Evolutionary conservation across 2,329 filamentous ascomycete species (phyloP), one percentile per base, ranked within the genome.

Genomic region (Bipolaris bicolor): DNA sequence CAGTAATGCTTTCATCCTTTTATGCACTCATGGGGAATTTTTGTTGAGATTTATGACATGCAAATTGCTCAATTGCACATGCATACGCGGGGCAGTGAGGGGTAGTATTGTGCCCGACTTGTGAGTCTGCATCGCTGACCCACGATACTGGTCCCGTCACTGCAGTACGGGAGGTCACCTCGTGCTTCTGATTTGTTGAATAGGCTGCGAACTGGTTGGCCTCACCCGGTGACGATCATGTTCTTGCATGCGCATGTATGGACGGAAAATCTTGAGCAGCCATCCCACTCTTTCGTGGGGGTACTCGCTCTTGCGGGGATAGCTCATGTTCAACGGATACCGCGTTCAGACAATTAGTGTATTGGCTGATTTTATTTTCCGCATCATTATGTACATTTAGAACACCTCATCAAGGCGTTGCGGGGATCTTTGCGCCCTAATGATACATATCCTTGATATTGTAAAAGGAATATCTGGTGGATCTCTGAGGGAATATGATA

Each of bases 81-180:
- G 55, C 58, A 59, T 13, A 10, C 20, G 50, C 50, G 61, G 61
- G 61, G 58, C 61, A 61, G 31, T 52, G 61, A 59, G 61, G 61
- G 61, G 58, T 45, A 57, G 58, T 41, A 57, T 36, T 31, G 37
- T 48, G 36, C 45, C 26, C 20, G 13, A 40, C 24, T 43, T 43
- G 57, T 51, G 31, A 47, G 47, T 43, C 33, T 39, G 49, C 37
- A 34, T 56, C 47, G 45, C 16, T 13, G 7, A 52, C 45, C 48
- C 48, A 34, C 16, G 29, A 34, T 33, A 33, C 29, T 29, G 10
- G 29, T 33, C 18, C 11, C 11, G 29, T 6, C 16, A 15, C 5
- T 18, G 11, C n/a, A 11, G n/a, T 9, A 11, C 29, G 13, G 10
- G 13, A 16, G 15, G 29, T 46, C 44, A 46, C 11, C 5, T 29